Evolutionary conservation across 129 eudicot species (phyloP), one percentile per base, ranked within the genome.

Genomic region (Escallonia rubra): DNA sequence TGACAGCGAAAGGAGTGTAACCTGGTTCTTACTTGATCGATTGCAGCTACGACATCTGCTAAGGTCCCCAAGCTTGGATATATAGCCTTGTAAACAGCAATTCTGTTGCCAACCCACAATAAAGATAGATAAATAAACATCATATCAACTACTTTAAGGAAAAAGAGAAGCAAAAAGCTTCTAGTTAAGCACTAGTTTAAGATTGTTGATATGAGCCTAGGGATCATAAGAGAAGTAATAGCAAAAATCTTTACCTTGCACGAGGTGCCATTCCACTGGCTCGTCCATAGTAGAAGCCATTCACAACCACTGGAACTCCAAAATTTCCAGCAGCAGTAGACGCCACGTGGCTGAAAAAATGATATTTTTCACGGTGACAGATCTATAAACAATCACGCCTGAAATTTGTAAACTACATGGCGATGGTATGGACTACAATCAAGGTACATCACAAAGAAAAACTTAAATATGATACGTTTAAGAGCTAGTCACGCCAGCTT

Each of bases 211-310:
- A 23, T 23, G 34, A 23, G 34, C 34, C 34, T 23, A 23, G 34
- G 34, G 34, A 23, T 23, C 34, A 23, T 23, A 23, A 46, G 0
- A 46, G 10, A 46, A 46, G 38, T 8, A 13, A 23, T 13, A 55
- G 7, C 64, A 10, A 8, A 55, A 6, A 57, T 23, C 8, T 5
- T n/a, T 61, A 94, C 97, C 94, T 71, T 59, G 99, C 96, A 76
- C 85, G 82, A 59, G 99, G 99, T 3, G 99, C 99, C 97, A 94
- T 94, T 66, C 99, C 97, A 69, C 96, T 86, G 57, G 97, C 97
- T 67, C 77, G 69, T 51, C 99, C 99, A 57, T 86, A 94, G 81
- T 76, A 82, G 68, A 82, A 90, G 23, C 94, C 96, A 62, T 94
- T 79, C 7, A 94, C 99, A 23, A 86, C 88, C 6, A 94, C 94